A percentile compares a stretch with the other conserved stretches of the same genome.
These are phyloP conservation scores for Grosmannia penicillata DNA, from an alignment of 2,329 filamentous ascomycete genomes.

Conservation along the genomic window DNA sequence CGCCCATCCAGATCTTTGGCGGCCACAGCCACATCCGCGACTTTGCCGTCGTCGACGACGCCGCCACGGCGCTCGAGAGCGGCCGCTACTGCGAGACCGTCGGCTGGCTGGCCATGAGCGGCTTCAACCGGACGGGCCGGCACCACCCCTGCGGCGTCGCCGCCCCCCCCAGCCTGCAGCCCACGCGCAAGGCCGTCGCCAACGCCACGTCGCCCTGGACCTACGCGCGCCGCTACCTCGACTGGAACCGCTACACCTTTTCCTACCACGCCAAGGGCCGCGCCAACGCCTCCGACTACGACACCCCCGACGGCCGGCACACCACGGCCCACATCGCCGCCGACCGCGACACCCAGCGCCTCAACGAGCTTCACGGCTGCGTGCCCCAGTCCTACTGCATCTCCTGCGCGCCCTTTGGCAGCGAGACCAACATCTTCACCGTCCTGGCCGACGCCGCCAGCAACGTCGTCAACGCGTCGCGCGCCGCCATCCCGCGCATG, in stretches of 20 bases:
- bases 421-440: slow-evolving; percentile 37
- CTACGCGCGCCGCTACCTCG: slow-evolving; percentile 48
- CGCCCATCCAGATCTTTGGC: slow-evolving; percentile 50
- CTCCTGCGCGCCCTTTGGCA: slow-evolving; percentile 36
- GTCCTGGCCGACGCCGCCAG: slow-evolving; percentile 34
- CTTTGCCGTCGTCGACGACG: slow-evolving; percentile 47
- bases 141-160: slow-evolving; percentile 22
- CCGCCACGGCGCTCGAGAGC: slow-evolving; percentile 45
- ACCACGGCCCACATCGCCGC: slow-evolving; percentile 18
- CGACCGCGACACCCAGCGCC: slow-evolving; percentile 34
- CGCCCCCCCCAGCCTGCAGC: slow-evolving; percentile 22
- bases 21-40: slow-evolving; percentile 52
- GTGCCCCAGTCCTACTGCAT: slow-evolving; percentile 45
- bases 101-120: slow-evolving; percentile 50
- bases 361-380: slow-evolving; percentile 43
- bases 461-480: slow-evolving; percentile 34
- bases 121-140: slow-evolving; percentile 30
- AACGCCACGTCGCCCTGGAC: slow-evolving; percentile 23
- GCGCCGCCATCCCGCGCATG: slow-evolving; percentile 34
- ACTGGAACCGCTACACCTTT: slow-evolving; percentile 55
- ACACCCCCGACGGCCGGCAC: slow-evolving; percentile 10
- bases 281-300: slow-evolving; percentile 9
- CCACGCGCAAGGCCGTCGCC: slow-evolving; percentile 22
- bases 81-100: slow-evolving; percentile 55
- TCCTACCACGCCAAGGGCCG: slow-evolving; percentile 41